phyloP scores from a whole-genome alignment of 129 eudicot species.

The Saposhnikovia divaricata region DNA sequence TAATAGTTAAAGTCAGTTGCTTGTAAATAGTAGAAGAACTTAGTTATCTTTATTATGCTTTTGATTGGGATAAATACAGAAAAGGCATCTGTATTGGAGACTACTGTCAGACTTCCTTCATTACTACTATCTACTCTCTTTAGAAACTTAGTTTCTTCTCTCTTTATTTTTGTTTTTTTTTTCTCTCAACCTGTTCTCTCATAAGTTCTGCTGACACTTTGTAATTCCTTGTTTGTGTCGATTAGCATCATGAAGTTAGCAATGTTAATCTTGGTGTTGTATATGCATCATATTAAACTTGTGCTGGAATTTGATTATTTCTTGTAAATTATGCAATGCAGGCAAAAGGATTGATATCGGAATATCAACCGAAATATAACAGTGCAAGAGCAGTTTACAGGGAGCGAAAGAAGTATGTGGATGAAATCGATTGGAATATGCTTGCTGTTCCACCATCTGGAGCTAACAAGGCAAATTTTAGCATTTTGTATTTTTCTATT shows the following conservation, averaged over 20 bases:
- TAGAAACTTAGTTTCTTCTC: background rate
- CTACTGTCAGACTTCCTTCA: background rate
- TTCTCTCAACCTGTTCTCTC: background rate
- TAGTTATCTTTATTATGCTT: background rate
- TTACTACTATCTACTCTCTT: background rate
- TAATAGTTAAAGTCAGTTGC: background rate
- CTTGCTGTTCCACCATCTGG: slow-evolving; percentile 97
- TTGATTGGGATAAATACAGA: background rate
- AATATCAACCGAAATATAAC: slow-evolving; percentile 92
- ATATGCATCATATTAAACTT: background rate
- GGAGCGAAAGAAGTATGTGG: slow-evolving; percentile 86
- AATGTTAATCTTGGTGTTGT: background rate
- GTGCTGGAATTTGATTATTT: background rate
- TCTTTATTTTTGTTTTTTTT: background rate
- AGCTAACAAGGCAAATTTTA: slow-evolving; percentile 55
- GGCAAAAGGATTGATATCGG: slow-evolving; percentile 96
- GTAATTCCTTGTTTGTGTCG: background rate
- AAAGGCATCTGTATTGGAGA: background rate
- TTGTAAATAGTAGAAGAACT: background rate
- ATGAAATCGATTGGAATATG: slow-evolving; percentile 98
- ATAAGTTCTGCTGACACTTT: background rate
- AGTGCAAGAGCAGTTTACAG: slow-evolving; percentile 99
- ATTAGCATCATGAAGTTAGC: background rate
- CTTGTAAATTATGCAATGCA: slow-evolving; percentile 30
- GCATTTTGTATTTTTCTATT: background rate